Evolutionary conservation across 768 basidiomycete genomes (phyloP).

Genomic region (Russula olivacea): DNA sequence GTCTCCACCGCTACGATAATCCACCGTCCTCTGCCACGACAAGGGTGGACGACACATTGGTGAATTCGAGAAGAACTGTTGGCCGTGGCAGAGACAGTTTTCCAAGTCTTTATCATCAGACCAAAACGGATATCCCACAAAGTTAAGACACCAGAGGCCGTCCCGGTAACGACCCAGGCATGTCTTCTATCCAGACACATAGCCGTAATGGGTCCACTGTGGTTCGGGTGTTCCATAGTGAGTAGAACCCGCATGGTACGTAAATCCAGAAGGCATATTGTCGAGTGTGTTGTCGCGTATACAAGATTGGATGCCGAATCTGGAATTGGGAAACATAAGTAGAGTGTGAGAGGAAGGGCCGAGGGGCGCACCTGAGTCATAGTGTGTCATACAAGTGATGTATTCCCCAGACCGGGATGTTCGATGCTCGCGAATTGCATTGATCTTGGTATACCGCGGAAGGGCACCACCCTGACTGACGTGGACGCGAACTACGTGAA

Average conservation of each 20-base stretch:
- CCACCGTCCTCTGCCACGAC: constrained; percentile 85
- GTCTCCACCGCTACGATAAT: constrained; percentile 77
- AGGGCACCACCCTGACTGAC: constrained; percentile 56
- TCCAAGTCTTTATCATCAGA: constrained; percentile 82
- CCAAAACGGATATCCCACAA: constrained; percentile 97
- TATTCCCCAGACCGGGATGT: constrained; percentile 71
- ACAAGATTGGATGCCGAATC: constrained; percentile 78
- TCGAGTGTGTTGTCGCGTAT: constrained; percentile 77
- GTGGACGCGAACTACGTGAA: constrained; percentile 81
- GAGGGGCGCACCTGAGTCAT: constrained; percentile 51
- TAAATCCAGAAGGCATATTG: constrained; percentile 72
- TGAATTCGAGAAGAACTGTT: constrained; percentile 56
- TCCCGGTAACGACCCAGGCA: constrained; percentile 87
- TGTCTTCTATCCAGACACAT: constrained; percentile 79
- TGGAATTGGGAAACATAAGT: constrained; percentile 27
- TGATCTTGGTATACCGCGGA: constrained; percentile 79
- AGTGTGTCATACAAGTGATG: constrained; percentile 79
- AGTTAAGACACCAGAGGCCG: constrained; percentile 74
- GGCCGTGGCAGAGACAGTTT: constrained; percentile 51
- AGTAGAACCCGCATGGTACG: constrained; percentile 75
- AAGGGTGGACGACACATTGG: constrained; percentile 76
- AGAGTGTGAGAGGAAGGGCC: constrained; percentile 1
- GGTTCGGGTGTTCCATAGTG: constrained; percentile 75
- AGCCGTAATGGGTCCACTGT: constrained; percentile 81
- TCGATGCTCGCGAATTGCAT: constrained; percentile 75